A percentile compares a stretch with the other conserved stretches of the same genome.
Evolutionary conservation across 495 filamentous ascomycete genomes (phyloP).

Genomic region (Lasiosphaeria ovina): DNA sequence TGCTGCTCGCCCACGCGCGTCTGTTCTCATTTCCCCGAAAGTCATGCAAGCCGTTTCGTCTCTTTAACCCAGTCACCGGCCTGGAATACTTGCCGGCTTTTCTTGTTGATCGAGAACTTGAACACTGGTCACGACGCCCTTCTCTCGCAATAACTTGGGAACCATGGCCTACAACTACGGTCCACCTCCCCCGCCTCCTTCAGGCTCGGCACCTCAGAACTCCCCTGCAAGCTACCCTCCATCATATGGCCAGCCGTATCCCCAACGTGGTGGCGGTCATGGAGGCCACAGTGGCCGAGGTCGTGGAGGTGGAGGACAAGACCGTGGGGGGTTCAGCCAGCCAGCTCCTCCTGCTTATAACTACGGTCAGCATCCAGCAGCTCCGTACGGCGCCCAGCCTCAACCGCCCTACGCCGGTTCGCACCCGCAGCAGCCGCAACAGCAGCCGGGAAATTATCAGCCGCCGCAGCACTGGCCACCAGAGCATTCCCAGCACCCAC

Average conservation of each 20-base stretch:
- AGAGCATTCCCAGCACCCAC: conserved; percentile 29
- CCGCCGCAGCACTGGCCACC: conserved; percentile 24
- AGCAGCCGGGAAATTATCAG: conserved; percentile 28
- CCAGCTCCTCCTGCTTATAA: conserved; percentile 21
- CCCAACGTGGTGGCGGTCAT: conserved; percentile 30
- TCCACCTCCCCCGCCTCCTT: conserved; percentile 55
- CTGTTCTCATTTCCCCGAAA: background rate
- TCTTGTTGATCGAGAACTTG: background rate
- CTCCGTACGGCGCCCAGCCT: conserved; percentile 26
- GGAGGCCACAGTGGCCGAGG: conserved; percentile 35
- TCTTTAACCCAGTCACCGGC: background rate
- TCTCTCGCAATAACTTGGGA: background rate
- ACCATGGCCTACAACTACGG: conserved; percentile 51
- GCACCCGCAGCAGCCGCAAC: conserved; percentile 29
- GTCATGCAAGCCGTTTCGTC: background rate
- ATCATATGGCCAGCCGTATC: conserved; percentile 38
- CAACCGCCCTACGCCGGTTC: conserved; percentile 21
- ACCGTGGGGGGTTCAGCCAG: conserved; percentile 37
- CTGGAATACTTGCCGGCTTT: background rate
- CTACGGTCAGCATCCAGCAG: conserved; percentile 24
- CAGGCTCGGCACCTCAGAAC: conserved; percentile 35
- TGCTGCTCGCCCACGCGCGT: background rate
- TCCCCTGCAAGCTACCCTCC: conserved; percentile 28
- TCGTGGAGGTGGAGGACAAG: conserved; percentile 30
- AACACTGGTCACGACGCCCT: background rate